phyloP scores from a whole-genome alignment of 2,329 filamentous ascomycete species.

The Chaetomiaceae sp. region DNA sequence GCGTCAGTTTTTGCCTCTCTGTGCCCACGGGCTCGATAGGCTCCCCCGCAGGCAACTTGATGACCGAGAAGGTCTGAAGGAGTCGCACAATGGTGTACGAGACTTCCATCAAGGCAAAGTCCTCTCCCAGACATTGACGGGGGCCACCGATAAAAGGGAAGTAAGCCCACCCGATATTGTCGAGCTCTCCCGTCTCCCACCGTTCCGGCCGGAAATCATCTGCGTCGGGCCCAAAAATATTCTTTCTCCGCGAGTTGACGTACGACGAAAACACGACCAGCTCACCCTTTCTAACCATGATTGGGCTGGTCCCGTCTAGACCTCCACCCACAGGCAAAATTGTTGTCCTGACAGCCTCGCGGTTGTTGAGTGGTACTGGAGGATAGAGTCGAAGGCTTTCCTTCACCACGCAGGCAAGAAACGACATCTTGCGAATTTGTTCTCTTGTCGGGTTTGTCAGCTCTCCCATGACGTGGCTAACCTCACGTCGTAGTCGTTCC shows the following conservation, averaged over 20 bases:
- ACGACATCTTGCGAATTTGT: slow-evolving; percentile 23
- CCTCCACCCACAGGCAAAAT: slow-evolving; percentile 36
- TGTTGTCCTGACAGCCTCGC: slow-evolving; percentile 29
- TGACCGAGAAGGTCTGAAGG: slow-evolving; percentile 17
- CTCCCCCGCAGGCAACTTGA: slow-evolving; percentile 20
- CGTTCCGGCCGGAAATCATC: slow-evolving; percentile 35
- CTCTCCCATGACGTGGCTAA: slow-evolving; percentile 20
- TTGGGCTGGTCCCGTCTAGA: slow-evolving; percentile 28
- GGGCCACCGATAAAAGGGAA: slow-evolving; percentile 36
- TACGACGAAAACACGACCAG: slow-evolving; percentile 30
- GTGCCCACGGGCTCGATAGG: slow-evolving; percentile 18
- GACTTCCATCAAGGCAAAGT: slow-evolving; percentile 30
- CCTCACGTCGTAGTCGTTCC: slow-evolving; percentile 19
- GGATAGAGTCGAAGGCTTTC: slow-evolving; percentile 33
- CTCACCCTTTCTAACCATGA: slow-evolving; percentile 30
- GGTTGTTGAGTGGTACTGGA: slow-evolving; percentile 32
- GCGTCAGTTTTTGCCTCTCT: slow-evolving; percentile 24
- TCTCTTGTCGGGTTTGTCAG: slow-evolving; percentile 17
- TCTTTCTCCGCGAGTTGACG: slow-evolving; percentile 31
- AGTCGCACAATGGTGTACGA: slow-evolving; percentile 21
- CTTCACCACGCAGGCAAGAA: slow-evolving; percentile 22
- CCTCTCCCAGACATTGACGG: slow-evolving; percentile 32
- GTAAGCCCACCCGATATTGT: slow-evolving; percentile 31
- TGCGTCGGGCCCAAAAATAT: slow-evolving; percentile 35
- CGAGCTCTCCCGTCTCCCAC: slow-evolving; percentile 32